phyloP scores from a whole-genome alignment of 2,329 filamentous ascomycete genomes.

The Hypoxylon sp. region DNA sequence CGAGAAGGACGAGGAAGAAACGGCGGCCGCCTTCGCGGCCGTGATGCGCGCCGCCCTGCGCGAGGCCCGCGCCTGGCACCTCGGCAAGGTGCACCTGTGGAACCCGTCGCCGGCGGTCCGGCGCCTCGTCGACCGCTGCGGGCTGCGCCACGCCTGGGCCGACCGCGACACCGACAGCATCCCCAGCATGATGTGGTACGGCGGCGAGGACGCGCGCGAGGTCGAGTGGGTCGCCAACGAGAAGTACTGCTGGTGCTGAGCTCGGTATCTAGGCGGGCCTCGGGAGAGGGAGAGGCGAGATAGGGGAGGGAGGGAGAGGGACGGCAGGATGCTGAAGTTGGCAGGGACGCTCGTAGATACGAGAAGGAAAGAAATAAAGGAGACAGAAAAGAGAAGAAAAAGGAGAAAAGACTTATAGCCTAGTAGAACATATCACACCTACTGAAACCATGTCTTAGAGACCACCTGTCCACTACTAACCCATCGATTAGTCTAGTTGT shows the following conservation, averaged over 20 bases:
- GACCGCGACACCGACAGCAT: slow-evolving; percentile 72
- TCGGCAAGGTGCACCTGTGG: slow-evolving; percentile 80
- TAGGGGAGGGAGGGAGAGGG: not conserved
- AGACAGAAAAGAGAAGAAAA: too few species aligned
- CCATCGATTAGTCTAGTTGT: too few species aligned
- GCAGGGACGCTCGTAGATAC: too few species aligned
- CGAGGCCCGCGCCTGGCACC: slow-evolving; percentile 76
- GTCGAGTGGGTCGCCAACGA: slow-evolving; percentile 79
- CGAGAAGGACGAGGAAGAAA: slow-evolving; percentile 12
- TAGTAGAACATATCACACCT: too few species aligned
- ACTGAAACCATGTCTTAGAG: too few species aligned
- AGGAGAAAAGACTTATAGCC: too few species aligned
- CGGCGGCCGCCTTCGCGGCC: slow-evolving; percentile 60
- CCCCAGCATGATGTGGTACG: slow-evolving; percentile 76
- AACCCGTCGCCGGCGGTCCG: slow-evolving; percentile 70
- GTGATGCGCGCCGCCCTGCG: slow-evolving; percentile 72
- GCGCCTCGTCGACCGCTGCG: slow-evolving; percentile 55
- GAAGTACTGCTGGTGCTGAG: slow-evolving; percentile 79
- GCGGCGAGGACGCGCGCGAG: slow-evolving; percentile 56
- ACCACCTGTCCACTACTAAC: too few species aligned
- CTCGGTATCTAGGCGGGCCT: not conserved
- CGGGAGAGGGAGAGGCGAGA: slow-evolving; percentile 22
- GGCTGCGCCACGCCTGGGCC: slow-evolving; percentile 59
- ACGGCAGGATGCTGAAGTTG: too few species aligned
- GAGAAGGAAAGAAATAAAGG: too few species aligned